These are phyloP conservation scores for Boechera retrofracta DNA, from an alignment of 345 rosid genomes.

Conservation along the genomic window DNA sequence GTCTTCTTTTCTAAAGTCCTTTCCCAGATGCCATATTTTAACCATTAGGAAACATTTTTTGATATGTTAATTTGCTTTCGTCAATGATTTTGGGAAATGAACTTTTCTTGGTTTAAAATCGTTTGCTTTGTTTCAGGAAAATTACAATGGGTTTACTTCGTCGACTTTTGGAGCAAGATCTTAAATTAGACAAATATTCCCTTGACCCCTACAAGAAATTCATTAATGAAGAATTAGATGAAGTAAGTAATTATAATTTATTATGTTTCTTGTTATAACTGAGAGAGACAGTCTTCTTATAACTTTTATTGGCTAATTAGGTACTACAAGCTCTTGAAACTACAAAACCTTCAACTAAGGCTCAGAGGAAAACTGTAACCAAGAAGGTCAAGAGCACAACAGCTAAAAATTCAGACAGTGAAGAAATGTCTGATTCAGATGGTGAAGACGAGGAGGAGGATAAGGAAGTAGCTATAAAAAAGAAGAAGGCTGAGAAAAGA, in stretches of 20 bases:
- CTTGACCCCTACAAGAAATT: slow-evolving; percentile 78
- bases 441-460: slow-evolving; percentile 56
- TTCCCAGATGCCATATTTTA: not conserved
- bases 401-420: slow-evolving; percentile 47
- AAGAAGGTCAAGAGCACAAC: slow-evolving; percentile 49
- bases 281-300: not conserved
- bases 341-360: slow-evolving; percentile 47
- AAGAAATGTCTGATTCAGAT: slow-evolving; percentile 54
- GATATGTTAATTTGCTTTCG: not conserved
- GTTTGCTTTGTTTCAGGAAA: slow-evolving; percentile 49
- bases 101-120: slow-evolving; percentile 3
- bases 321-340: slow-evolving; percentile 44
- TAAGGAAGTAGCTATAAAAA: slow-evolving; percentile 31
- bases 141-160: slow-evolving; percentile 84
- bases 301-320: slow-evolving; percentile 15
- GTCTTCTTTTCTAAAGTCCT: slow-evolving; percentile 48
- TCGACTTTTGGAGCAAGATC: slow-evolving; percentile 86
- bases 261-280: slow-evolving; percentile 6
- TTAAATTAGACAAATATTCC: slow-evolving; percentile 60
- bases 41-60: not conserved
- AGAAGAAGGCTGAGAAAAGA: slow-evolving; percentile 58
- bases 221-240: slow-evolving; percentile 65
- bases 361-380: slow-evolving; percentile 52
- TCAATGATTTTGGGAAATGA: not conserved
- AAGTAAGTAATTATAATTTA: slow-evolving; percentile 46